phyloP scores from a whole-genome alignment of 2,329 filamentous ascomycete species.

The Pseudogymnoascus sp. region DNA sequence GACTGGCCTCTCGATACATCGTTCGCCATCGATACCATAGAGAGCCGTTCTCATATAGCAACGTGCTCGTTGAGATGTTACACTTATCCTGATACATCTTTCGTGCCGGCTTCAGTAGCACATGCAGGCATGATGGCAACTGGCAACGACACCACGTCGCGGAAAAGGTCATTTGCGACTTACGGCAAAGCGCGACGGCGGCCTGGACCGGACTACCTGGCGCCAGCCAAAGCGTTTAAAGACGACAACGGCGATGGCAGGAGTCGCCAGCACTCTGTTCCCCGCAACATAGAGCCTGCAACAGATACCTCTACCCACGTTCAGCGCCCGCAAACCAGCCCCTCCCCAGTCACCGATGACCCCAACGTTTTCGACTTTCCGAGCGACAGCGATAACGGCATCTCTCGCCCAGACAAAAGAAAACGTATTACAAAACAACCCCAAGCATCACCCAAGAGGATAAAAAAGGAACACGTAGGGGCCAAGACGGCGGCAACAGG shows the following conservation, averaged over 20 bases:
- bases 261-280: background rate
- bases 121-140: constrained; percentile 21
- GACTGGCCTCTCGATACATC: background rate
- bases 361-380: constrained; percentile 11
- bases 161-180: constrained; percentile 26
- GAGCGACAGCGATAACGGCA: constrained; percentile 18
- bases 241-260: background rate
- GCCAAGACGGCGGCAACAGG: background rate
- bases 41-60: background rate
- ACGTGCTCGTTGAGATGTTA: background rate
- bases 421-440: background rate
- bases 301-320: background rate
- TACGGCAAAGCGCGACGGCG: constrained; percentile 28
- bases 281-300: background rate
- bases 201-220: constrained; percentile 23
- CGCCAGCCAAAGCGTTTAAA: background rate
- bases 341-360: background rate
- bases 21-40: background rate
- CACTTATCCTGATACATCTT: background rate
- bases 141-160: constrained; percentile 17
- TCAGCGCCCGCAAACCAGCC: background rate
- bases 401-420: constrained; percentile 2
- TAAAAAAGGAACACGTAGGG: background rate
- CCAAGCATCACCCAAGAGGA: background rate
- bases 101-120: background rate